phyloP scores from a whole-genome alignment of 805 yeast species.

The Komagataella pseudopastoris region DNA sequence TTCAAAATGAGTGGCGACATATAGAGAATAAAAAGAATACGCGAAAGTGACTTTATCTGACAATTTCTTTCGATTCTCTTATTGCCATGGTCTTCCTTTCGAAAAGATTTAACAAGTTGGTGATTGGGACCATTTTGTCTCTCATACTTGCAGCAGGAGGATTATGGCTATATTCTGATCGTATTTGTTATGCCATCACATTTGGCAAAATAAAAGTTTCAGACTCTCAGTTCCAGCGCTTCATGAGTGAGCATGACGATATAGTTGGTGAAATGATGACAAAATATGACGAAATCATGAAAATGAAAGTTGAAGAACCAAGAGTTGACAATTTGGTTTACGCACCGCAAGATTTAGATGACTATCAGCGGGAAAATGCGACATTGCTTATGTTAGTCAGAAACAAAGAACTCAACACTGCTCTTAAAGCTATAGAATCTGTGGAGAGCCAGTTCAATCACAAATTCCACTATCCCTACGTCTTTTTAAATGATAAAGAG shows the following conservation, averaged over 20 bases:
- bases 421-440: conserved; percentile 39
- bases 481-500: conserved; percentile 59
- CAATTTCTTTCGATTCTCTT: neutral
- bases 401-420: conserved; percentile 39
- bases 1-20: neutral
- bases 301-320: conserved; percentile 31
- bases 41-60: neutral
- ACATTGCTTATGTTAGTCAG: conserved; percentile 64
- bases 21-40: neutral
- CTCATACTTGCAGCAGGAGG: neutral
- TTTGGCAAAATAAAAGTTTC: neutral
- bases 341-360: conserved; percentile 7
- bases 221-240: neutral
- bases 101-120: neutral
- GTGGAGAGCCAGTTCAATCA: conserved; percentile 55
- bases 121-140: no score
- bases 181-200: neutral
- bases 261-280: conserved; percentile 24
- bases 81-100: neutral
- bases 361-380: conserved; percentile 47
- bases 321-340: conserved; percentile 21
- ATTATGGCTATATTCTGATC: neutral
- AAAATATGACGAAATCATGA: conserved; percentile 22
- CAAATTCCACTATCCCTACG: conserved; percentile 71
- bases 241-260: neutral